A percentile compares a stretch with the other conserved stretches of the same genome.
Conservation (phyloP, 371 early-diverging fungal species). For the Mucor saturninus region DNA sequence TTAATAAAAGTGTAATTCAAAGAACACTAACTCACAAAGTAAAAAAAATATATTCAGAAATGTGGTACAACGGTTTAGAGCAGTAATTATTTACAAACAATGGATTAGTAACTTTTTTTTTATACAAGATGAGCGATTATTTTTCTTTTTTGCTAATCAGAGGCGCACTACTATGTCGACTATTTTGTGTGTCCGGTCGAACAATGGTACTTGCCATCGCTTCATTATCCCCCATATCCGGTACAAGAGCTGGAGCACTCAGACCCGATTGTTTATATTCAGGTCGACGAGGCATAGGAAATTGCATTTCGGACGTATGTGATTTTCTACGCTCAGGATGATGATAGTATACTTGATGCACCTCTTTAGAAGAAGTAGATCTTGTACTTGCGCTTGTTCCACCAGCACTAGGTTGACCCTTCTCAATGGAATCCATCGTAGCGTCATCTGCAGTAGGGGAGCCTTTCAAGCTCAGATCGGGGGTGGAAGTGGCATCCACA, state of each 20-base stretch:
- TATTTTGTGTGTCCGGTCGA: constrained; percentile 14
- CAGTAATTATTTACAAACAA: constrained; percentile 3
- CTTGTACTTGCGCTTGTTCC: neutral
- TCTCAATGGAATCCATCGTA: constrained; percentile 10
- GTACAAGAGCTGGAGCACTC: constrained; percentile 11
- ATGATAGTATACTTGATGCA: constrained; percentile 26
- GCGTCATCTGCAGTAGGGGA: neutral
- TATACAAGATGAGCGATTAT: neutral
- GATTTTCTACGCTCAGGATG: constrained; percentile 23
- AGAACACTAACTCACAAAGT: neutral
- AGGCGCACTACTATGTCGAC: constrained; percentile 16
- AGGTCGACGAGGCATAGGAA: neutral
- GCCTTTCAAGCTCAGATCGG: constrained; percentile 7
- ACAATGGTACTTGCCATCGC: neutral
- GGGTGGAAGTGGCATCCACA: neutral
- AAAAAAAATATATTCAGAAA: neutral
- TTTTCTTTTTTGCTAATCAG: constrained; percentile 7
- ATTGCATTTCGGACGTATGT: neutral
- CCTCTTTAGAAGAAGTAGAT: constrained; percentile 1
- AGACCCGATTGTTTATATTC: neutral
- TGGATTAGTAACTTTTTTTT: neutral
- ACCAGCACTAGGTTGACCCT: neutral
- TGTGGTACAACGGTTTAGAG: neutral
- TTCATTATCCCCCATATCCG: constrained; percentile 4
- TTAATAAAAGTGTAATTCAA: neutral